Conservation (phyloP, 192 early-diverging fungal species). For the Diversispora eburnea region DNA sequence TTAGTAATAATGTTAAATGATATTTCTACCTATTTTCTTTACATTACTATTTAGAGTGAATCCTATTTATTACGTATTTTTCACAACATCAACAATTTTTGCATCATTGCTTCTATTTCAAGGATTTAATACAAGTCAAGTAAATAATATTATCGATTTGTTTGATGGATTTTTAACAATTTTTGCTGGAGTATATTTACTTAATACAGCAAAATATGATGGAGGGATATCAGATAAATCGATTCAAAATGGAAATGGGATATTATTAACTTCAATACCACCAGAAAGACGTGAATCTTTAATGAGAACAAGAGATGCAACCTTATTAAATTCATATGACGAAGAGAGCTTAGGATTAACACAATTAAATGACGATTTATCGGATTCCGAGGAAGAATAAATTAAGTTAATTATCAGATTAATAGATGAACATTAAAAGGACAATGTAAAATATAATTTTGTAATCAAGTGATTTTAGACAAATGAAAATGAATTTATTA, state of each 20-base stretch:
- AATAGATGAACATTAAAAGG: neutral
- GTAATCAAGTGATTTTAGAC: no score
- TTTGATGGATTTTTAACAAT: slow-evolving; percentile 90
- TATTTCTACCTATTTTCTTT: slow-evolving; percentile 10
- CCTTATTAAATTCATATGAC: slow-evolving; percentile 41
- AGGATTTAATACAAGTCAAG: slow-evolving; percentile 72
- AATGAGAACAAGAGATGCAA: slow-evolving; percentile 45
- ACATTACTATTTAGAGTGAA: slow-evolving; percentile 67
- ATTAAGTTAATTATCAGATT: no score
- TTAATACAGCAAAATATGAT: slow-evolving; percentile 53
- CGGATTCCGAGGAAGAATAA: slow-evolving; percentile 32
- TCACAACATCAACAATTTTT: slow-evolving; percentile 90
- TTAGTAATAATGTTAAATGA: neutral
- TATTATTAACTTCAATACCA: slow-evolving; percentile 25
- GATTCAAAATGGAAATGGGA: slow-evolving; percentile 32
- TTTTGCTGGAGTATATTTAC: slow-evolving; percentile 87
- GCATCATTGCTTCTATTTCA: slow-evolving; percentile 87
- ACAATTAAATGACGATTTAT: slow-evolving; percentile 36
- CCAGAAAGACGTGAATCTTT: slow-evolving; percentile 39
- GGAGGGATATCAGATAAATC: slow-evolving; percentile 2
- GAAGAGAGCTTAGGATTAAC: slow-evolving; percentile 48
- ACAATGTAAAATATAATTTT: neutral
- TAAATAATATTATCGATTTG: slow-evolving; percentile 75
- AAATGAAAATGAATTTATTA: no score
- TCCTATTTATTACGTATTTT: slow-evolving; percentile 93